phyloP scores from a whole-genome alignment of 257 asterid genomes.

The Plantago major region DNA sequence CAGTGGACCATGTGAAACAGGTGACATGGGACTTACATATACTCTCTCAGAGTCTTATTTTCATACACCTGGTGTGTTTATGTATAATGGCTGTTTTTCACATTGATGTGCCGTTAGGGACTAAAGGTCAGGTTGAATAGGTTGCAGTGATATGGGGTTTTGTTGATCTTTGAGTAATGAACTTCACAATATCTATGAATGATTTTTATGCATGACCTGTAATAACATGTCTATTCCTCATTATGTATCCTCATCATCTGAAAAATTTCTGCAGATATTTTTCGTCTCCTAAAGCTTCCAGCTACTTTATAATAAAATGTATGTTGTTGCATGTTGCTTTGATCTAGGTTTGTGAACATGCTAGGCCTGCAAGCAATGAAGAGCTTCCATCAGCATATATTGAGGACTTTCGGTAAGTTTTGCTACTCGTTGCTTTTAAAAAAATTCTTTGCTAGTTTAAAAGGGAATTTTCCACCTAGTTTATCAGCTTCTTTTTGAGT shows the following conservation, averaged over 20 bases:
- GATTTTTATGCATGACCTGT: background rate
- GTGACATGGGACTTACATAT: conserved; percentile 27
- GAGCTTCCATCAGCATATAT: conserved; percentile 85
- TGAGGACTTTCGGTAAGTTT: conserved; percentile 78
- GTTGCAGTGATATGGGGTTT: conserved; percentile 7
- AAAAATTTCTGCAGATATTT: background rate
- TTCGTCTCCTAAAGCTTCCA: conserved; percentile 8
- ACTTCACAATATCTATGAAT: background rate
- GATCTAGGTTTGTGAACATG: conserved; percentile 60
- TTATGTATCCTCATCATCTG: background rate
- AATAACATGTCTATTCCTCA: background rate
- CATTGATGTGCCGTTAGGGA: conserved; percentile 10
- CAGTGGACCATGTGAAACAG: conserved; percentile 88
- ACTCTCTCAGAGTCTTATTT: conserved; percentile 6
- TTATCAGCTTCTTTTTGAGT: background rate
- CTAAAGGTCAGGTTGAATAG: conserved; percentile 3
- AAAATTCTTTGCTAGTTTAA: conserved; percentile 7
- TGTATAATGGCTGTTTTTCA: conserved; percentile 8
- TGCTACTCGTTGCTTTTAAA: conserved; percentile 15
- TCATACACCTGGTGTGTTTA: background rate
- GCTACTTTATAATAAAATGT: background rate
- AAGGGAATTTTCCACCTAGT: background rate
- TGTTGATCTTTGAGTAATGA: background rate
- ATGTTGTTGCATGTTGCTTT: conserved; percentile 19
- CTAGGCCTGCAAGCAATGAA: conserved; percentile 82